A percentile compares a stretch with the other conserved stretches of the same genome.
Evolutionary conservation across 352 stramenopile genomes (phyloP).

Genomic region (Pythium vanterpoolii): DNA sequence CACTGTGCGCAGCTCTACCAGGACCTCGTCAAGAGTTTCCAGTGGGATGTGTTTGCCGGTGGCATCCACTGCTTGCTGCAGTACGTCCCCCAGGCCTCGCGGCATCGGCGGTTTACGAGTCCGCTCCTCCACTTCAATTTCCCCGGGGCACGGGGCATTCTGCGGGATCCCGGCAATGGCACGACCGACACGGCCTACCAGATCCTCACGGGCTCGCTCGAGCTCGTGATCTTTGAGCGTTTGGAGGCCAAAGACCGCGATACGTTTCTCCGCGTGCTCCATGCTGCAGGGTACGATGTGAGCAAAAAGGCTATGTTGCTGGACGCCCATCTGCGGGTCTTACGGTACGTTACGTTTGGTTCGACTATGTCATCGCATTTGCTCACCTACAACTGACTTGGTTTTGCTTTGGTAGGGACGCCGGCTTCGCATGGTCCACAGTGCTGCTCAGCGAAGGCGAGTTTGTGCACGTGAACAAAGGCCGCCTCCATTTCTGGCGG

Average conservation of each 20-base stretch:
- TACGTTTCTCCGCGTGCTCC: slow-evolving; percentile 61
- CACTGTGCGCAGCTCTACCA: slow-evolving; percentile 70
- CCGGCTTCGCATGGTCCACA: slow-evolving; percentile 70
- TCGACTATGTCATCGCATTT: too few species aligned
- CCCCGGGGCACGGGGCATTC: slow-evolving; percentile 51
- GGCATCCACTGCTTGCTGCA: slow-evolving; percentile 81
- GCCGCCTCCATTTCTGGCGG: slow-evolving; percentile 81
- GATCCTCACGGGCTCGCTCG: slow-evolving; percentile 69
- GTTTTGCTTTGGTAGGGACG: slow-evolving; percentile 19
- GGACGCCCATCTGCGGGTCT: slow-evolving; percentile 61
- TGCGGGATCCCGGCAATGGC: slow-evolving; percentile 69
- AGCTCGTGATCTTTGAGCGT: slow-evolving; percentile 84
- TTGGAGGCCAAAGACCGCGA: slow-evolving; percentile 58
- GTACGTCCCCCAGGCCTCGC: slow-evolving; percentile 65
- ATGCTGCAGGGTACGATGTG: slow-evolving; percentile 53
- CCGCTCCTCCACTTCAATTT: slow-evolving; percentile 79
- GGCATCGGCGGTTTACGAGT: slow-evolving; percentile 60
- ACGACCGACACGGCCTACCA: slow-evolving; percentile 81
- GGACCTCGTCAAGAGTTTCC: slow-evolving; percentile 80
- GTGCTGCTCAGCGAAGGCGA: slow-evolving; percentile 75
- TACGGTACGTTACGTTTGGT: slow-evolving; percentile 31
- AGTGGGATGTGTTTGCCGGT: slow-evolving; percentile 81
- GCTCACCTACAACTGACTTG: too few species aligned
- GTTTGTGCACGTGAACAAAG: slow-evolving; percentile 86
- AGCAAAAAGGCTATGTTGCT: slow-evolving; percentile 70